Percentiles rank a stretch among this genome's conserved stretches.
These are phyloP conservation scores for Wickerhamiella domercqiae DNA, from an alignment of 805 yeast species.

Conservation along the genomic window DNA sequence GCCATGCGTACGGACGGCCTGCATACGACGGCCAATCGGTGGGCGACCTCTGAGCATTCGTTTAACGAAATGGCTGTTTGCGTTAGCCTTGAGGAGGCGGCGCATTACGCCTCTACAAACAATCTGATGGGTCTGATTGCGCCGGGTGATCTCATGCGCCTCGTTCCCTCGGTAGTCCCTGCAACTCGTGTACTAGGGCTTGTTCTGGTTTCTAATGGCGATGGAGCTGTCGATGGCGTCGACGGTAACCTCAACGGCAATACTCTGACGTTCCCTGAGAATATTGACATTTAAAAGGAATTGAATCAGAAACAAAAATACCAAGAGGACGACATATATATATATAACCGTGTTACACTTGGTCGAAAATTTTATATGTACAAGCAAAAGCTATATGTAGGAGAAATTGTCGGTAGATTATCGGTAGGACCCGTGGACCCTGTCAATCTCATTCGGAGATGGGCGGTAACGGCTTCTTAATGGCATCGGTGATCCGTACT, in stretches of 20 bases:
- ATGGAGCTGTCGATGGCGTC: constrained; percentile 24
- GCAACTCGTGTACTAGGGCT: constrained; percentile 68
- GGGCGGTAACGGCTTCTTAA: constrained; percentile 23
- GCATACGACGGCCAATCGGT: constrained; percentile 18
- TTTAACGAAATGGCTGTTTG: constrained; percentile 23
- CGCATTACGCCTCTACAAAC: constrained; percentile 62
- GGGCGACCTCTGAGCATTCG: constrained; percentile 21
- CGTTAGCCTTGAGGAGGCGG: constrained; percentile 61
- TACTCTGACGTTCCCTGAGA: constrained; percentile 36
- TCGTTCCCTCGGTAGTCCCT: constrained; percentile 64
- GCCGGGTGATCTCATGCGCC: constrained; percentile 49
- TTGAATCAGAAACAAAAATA: neutral
- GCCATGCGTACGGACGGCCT: constrained; percentile 19
- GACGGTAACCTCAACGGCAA: constrained; percentile 57
- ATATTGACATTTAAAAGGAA: constrained; percentile 10
- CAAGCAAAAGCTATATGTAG: too few relatives aligned
- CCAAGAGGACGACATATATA: neutral
- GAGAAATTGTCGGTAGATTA: too few relatives aligned
- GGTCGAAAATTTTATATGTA: too few relatives aligned
- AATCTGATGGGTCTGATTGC: constrained; percentile 75
- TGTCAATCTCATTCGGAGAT: too few relatives aligned
- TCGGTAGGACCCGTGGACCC: too few relatives aligned
- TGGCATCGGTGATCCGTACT: constrained; percentile 68
- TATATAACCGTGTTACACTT: too few relatives aligned
- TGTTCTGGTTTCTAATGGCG: constrained; percentile 48